phyloP scores from a whole-genome alignment of 306 rosid species.

The Prunus salicina region DNA sequence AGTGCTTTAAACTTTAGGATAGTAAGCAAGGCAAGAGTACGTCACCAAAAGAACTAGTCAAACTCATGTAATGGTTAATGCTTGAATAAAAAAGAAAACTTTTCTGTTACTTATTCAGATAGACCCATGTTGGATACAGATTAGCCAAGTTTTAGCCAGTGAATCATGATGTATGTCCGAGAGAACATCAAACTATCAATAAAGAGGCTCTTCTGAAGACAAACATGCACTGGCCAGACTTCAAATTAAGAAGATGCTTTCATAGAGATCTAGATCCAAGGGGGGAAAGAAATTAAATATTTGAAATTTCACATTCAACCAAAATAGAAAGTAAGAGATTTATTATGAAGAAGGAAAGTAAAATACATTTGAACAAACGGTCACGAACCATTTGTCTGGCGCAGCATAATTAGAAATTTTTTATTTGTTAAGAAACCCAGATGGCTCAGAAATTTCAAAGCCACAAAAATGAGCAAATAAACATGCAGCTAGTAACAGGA shows the following conservation, averaged over 20 bases:
- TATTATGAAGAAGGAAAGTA: not conserved
- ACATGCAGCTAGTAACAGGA: not conserved
- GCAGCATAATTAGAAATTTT: not conserved
- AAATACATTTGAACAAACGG: not conserved
- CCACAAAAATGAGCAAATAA: not conserved
- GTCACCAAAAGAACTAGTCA: not conserved
- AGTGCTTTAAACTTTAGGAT: not conserved
- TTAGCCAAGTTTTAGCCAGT: not conserved
- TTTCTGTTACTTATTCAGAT: not conserved
- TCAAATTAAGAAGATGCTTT: not conserved
- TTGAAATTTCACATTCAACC: not conserved
- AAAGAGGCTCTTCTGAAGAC: not conserved
- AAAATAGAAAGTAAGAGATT: not conserved
- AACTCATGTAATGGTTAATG: not conserved
- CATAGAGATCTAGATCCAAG: not conserved
- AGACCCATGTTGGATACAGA: not conserved
- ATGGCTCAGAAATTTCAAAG: not conserved
- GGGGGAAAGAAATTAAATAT: not conserved
- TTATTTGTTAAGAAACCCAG: conserved; percentile 8
- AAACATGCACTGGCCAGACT: not conserved
- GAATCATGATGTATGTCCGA: not conserved
- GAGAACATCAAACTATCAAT: conserved; percentile 1
- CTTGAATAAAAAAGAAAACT: not conserved
- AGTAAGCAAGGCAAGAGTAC: conserved; percentile 4
- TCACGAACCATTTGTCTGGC: not conserved